These are phyloP conservation scores for Neopestalotiopsis rosae DNA, from an alignment of 2,329 filamentous ascomycete genomes.

Conservation along the genomic window DNA sequence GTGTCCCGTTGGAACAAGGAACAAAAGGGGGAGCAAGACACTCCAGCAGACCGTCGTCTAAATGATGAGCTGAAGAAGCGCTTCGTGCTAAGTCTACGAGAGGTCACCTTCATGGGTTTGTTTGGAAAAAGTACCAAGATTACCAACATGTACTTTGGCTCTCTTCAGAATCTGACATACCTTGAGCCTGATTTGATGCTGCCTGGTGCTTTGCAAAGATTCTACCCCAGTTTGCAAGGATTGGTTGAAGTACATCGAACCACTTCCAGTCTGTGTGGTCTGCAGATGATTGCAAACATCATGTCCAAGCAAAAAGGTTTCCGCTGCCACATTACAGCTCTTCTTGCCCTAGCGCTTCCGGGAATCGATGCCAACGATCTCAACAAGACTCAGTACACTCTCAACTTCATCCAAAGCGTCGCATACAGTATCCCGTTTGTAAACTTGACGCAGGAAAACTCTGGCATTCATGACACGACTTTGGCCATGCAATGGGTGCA, in stretches of 20 bases:
- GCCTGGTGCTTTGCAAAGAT: constrained; percentile 90
- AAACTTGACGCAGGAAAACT: constrained; percentile 73
- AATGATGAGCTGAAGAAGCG: constrained; percentile 82
- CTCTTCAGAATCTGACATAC: constrained; percentile 86
- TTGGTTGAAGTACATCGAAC: constrained; percentile 97
- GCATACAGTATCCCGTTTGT: constrained; percentile 95
- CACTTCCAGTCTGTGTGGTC: constrained; percentile 86
- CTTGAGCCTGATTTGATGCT: constrained; percentile 91
- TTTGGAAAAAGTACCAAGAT: constrained; percentile 94
- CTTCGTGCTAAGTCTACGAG: constrained; percentile 86
- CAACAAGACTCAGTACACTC: constrained; percentile 92
- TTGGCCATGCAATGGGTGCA: constrained; percentile 93
- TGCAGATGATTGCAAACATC: constrained; percentile 90
- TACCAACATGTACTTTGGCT: constrained; percentile 89
- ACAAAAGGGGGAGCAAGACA: constrained; percentile 87
- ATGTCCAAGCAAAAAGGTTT: constrained; percentile 96
- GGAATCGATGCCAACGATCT: constrained; percentile 98
- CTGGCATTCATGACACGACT: constrained; percentile 73
- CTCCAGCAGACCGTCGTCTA: constrained; percentile 79
- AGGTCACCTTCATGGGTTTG: constrained; percentile 97
- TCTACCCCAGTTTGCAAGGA: constrained; percentile 96
- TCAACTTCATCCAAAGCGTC: constrained; percentile 94
- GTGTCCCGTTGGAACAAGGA: constrained; percentile 98
- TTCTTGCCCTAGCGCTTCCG: constrained; percentile 90
- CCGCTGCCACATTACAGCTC: constrained; percentile 90